Evolutionary conservation across 306 rosid species (phyloP).

Genomic region (Clitoria ternatea): DNA sequence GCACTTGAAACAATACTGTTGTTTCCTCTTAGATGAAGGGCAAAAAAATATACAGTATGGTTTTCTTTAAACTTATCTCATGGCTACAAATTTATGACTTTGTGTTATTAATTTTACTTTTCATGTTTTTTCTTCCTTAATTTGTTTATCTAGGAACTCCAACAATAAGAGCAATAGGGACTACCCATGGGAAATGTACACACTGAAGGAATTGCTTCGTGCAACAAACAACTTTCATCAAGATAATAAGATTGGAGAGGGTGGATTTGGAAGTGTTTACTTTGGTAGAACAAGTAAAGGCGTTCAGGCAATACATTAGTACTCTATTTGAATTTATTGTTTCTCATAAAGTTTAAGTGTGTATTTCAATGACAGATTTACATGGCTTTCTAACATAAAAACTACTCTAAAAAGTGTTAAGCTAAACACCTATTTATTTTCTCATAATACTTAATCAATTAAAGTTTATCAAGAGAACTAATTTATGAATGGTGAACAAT

Average conservation of each 20-base stretch:
- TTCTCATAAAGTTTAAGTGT: not conserved
- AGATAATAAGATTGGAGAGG: constrained; percentile 77
- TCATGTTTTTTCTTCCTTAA: not conserved
- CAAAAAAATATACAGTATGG: constrained; percentile 33
- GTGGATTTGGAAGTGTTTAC: constrained; percentile 84
- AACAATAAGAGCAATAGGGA: constrained; percentile 35
- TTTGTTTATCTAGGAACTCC: not conserved
- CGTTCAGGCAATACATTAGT: constrained; percentile 41
- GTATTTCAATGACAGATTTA: too few species aligned
- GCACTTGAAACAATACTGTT: constrained; percentile 44
- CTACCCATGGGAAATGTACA: constrained; percentile 72
- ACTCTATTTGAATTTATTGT: not conserved
- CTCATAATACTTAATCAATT: too few species aligned
- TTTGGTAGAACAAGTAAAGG: constrained; percentile 70
- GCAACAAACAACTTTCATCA: constrained; percentile 70
- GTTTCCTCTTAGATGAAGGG: constrained; percentile 31
- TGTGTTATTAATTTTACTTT: not conserved
- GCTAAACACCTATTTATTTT: too few species aligned
- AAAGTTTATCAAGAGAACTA: too few species aligned
- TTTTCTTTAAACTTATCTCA: not conserved
- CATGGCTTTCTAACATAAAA: too few species aligned
- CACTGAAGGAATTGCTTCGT: constrained; percentile 67
- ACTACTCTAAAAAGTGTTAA: too few species aligned
- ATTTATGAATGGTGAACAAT: too few species aligned
- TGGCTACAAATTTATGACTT: not conserved